A percentile compares a stretch with the other conserved stretches of the same genome.
These are phyloP conservation scores for Phascolomyces articulosus DNA, from an alignment of 371 early-diverging fungal species.

Conservation along the genomic window DNA sequence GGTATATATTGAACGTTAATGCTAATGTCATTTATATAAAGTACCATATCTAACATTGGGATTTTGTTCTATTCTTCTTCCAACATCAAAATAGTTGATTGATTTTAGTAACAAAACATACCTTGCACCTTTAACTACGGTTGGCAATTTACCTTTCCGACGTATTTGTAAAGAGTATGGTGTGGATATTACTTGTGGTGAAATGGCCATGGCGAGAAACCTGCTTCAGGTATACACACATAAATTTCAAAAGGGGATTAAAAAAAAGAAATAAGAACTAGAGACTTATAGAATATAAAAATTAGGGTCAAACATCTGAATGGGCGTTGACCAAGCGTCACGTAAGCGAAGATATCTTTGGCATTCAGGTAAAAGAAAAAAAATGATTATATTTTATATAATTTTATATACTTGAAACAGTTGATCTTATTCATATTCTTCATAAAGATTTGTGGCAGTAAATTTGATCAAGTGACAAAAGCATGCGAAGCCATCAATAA, in stretches of 20 bases:
- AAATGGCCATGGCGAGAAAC: slow-evolving; percentile 89
- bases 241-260: neutral
- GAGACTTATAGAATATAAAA: neutral
- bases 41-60: too few relatives aligned
- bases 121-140: slow-evolving; percentile 95
- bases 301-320: slow-evolving; percentile 73
- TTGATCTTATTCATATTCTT: neutral
- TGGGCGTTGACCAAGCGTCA: slow-evolving; percentile 92
- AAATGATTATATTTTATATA: neutral
- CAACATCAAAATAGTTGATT: too few relatives aligned
- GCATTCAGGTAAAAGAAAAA: slow-evolving; percentile 67
- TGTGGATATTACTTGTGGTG: slow-evolving; percentile 96
- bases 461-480: slow-evolving; percentile 64
- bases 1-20: slow-evolving; percentile 10
- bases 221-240: slow-evolving; percentile 61
- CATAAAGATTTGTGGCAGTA: slow-evolving; percentile 63
- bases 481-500: slow-evolving; percentile 75
- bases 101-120: slow-evolving; percentile 91
- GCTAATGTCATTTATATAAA: too few relatives aligned
- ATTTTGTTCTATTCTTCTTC: too few relatives aligned
- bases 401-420: too few relatives aligned
- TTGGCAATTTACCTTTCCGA: slow-evolving; percentile 97
- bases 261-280: neutral
- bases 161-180: slow-evolving; percentile 92
- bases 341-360: slow-evolving; percentile 89